Evolutionary conservation across 228 moss, liverwort and hornwort species (phyloP).

Genomic region (Sphagnum fallax): DNA sequence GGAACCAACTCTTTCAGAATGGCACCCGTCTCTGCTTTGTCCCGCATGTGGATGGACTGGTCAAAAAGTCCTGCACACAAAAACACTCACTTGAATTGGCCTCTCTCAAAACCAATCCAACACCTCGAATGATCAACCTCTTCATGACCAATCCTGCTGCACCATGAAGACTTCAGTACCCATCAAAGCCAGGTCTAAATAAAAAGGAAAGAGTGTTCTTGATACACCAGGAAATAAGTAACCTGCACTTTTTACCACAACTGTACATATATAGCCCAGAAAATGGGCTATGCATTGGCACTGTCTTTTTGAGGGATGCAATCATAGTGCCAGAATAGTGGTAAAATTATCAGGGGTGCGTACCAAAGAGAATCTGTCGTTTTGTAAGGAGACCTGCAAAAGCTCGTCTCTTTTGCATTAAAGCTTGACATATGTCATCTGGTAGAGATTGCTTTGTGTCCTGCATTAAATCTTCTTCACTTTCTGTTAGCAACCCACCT

Average conservation of each 20-base stretch:
- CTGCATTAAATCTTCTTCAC: slow-evolving; percentile 23
- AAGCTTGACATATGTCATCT: slow-evolving; percentile 61
- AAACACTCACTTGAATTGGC: slow-evolving; percentile 1
- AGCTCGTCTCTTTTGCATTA: slow-evolving; percentile 76
- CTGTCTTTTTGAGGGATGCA: too few relatives aligned
- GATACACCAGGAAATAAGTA: too few relatives aligned
- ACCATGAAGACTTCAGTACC: not conserved
- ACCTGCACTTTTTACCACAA: too few relatives aligned
- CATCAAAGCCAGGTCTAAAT: not conserved
- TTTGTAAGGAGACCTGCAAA: slow-evolving; percentile 88
- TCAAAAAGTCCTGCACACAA: slow-evolving; percentile 72
- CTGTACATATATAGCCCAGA: too few relatives aligned
- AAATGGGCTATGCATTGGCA: too few relatives aligned
- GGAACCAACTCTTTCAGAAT: slow-evolving; percentile 68
- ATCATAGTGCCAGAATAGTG: too few relatives aligned
- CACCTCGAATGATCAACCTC: not conserved
- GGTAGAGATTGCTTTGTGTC: slow-evolving; percentile 66
- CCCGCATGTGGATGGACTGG: slow-evolving; percentile 72
- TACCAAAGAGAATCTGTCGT: slow-evolving; percentile 88
- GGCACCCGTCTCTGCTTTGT: slow-evolving; percentile 72
- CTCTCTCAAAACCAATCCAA: not conserved
- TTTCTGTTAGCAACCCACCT: slow-evolving; percentile 8
- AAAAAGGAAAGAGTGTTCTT: not conserved
- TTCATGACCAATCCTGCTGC: not conserved
- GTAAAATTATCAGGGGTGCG: not conserved